Evolutionary conservation across 192 early-diverging fungal genomes (phyloP).

Genomic region (Coemansia interrupta): DNA sequence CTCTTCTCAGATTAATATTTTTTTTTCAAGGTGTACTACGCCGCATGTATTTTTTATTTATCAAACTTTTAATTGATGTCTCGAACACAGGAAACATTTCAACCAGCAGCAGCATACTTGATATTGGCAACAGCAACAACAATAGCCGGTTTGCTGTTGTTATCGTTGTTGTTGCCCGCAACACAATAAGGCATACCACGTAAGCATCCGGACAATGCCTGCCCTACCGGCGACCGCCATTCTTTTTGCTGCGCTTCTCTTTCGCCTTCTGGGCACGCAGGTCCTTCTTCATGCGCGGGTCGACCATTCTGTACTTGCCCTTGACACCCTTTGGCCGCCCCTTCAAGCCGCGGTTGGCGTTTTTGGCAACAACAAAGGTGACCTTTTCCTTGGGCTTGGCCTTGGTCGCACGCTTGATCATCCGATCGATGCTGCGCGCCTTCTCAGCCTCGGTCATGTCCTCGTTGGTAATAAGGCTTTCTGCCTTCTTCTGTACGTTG

Average conservation of each 20-base stretch:
- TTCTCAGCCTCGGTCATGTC: slow-evolving; percentile 91
- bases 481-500: slow-evolving; percentile 86
- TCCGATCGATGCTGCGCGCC: slow-evolving; percentile 70
- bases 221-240: slow-evolving; percentile 21
- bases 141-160: background rate
- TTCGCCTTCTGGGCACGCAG: slow-evolving; percentile 71
- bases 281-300: slow-evolving; percentile 95
- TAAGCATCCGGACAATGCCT: background rate
- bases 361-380: slow-evolving; percentile 87
- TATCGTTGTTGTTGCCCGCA: background rate
- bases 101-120: too few relatives aligned
- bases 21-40: too few relatives aligned
- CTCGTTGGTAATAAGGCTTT: slow-evolving; percentile 75
- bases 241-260: slow-evolving; percentile 29
- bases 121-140: too few relatives aligned
- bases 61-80: too few relatives aligned
- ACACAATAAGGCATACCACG: background rate
- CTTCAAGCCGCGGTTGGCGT: slow-evolving; percentile 73
- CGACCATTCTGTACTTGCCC: slow-evolving; percentile 97
- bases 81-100: too few relatives aligned
- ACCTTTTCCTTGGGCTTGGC: slow-evolving; percentile 71
- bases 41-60: too few relatives aligned
- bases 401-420: slow-evolving; percentile 81
- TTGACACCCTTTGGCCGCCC: slow-evolving; percentile 97
- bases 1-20: too few relatives aligned